These are phyloP conservation scores for Coffea eugenioides DNA, from an alignment of 257 asterid genomes.

Conservation along the genomic window DNA sequence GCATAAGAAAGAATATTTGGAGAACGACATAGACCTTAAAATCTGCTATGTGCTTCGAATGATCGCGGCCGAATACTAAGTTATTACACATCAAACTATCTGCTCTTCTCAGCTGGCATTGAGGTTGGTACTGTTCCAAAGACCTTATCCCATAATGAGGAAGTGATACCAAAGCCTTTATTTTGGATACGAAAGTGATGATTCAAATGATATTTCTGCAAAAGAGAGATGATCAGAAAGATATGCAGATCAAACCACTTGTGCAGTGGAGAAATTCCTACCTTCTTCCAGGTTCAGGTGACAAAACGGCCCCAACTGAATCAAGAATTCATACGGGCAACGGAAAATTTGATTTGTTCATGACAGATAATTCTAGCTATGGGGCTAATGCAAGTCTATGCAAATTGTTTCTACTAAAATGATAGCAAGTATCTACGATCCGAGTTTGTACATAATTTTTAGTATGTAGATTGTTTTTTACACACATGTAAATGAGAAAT, in stretches of 20 bases:
- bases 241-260: not conserved
- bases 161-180: slow-evolving; percentile 89
- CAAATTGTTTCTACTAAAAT: no score
- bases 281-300: not conserved
- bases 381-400: no score
- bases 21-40: not conserved
- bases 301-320: no score
- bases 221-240: slow-evolving; percentile 7
- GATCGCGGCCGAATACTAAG: not conserved
- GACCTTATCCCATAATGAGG: slow-evolving; percentile 82
- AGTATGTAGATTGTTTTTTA: no score
- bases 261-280: not conserved
- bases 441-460: no score
- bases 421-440: no score
- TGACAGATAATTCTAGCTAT: no score
- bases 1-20: slow-evolving; percentile 1
- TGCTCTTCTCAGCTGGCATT: slow-evolving; percentile 44
- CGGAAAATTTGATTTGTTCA: not conserved
- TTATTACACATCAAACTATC: slow-evolving; percentile 24
- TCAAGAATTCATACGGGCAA: no score
- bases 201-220: slow-evolving; percentile 85
- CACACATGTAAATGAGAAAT: not conserved
- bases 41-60: not conserved
- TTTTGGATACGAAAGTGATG: slow-evolving; percentile 88
- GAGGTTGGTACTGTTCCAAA: slow-evolving; percentile 80